Conservation (phyloP, 2,329 filamentous ascomycete genomes). For the Nemania sp. region DNA sequence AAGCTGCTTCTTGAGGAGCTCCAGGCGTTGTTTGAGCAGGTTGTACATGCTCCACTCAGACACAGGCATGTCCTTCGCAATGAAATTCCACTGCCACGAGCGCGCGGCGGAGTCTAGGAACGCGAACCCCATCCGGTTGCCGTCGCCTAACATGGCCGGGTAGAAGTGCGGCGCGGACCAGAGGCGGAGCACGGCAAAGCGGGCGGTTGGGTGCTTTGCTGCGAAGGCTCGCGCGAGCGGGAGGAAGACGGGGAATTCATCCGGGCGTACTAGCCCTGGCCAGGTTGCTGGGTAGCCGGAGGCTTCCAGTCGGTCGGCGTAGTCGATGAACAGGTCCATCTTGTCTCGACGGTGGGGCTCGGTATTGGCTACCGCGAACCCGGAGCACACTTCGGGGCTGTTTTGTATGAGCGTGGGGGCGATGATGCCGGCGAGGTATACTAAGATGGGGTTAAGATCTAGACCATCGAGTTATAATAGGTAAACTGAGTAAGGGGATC, state of each 20-base stretch:
- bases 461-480: not conserved
- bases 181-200: conserved; percentile 59
- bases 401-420: conserved; percentile 45
- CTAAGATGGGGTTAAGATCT: conserved; percentile 40
- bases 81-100: conserved; percentile 61
- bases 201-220: conserved; percentile 39
- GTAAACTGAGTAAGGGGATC: not conserved
- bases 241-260: conserved; percentile 52
- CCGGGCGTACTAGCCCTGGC: conserved; percentile 49
- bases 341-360: conserved; percentile 53
- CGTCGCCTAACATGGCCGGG: conserved; percentile 58
- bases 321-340: conserved; percentile 60
- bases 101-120: conserved; percentile 59
- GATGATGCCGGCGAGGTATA: conserved; percentile 61
- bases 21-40: conserved; percentile 50
- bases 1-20: conserved; percentile 50
- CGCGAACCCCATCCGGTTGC: conserved; percentile 51
- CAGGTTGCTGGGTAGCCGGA: conserved; percentile 46
- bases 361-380: conserved; percentile 53
- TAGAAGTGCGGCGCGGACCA: conserved; percentile 64
- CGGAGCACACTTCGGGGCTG: conserved; percentile 48
- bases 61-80: conserved; percentile 44
- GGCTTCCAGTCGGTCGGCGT: conserved; percentile 45
- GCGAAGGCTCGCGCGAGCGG: conserved; percentile 50
- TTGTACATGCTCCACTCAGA: conserved; percentile 57